phyloP scores from a whole-genome alignment of 306 rosid species.

The Malus sieversii region DNA sequence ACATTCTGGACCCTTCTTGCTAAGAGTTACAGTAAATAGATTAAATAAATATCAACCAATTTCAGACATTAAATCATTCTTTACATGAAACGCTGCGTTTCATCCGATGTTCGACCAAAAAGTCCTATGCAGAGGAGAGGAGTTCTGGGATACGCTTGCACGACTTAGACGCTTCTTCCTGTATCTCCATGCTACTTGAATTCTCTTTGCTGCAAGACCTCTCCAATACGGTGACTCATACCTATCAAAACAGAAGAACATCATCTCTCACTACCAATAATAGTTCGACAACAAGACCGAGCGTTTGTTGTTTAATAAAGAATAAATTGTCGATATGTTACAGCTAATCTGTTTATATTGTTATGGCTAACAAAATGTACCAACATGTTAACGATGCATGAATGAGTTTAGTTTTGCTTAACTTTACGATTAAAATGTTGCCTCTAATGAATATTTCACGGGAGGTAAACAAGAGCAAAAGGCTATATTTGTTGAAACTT shows the following conservation, averaged over 20 bases:
- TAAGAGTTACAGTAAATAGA: neutral
- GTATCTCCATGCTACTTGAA: constrained; percentile 69
- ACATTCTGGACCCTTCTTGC: neutral
- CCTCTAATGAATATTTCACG: too few species aligned
- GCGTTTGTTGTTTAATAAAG: too few species aligned
- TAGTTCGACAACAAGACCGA: too few species aligned
- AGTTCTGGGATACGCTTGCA: constrained; percentile 1
- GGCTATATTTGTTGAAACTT: neutral
- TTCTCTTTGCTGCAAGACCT: constrained; percentile 45
- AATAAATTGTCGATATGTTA: too few species aligned
- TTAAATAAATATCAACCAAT: neutral
- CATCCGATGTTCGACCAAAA: neutral
- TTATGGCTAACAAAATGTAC: too few species aligned
- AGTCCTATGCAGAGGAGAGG: neutral
- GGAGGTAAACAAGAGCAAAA: neutral
- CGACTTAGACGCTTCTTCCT: constrained; percentile 41
- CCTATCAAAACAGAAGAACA: constrained; percentile 20
- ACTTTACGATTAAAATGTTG: neutral
- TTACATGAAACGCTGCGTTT: neutral
- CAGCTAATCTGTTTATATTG: too few species aligned
- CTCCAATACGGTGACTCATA: constrained; percentile 63
- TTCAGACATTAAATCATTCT: neutral
- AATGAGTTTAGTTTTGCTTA: neutral
- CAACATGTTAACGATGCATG: too few species aligned
- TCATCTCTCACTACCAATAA: too few species aligned